phyloP scores from a whole-genome alignment of 805 yeast genomes.

The Hanseniaspora lindneri region DNA sequence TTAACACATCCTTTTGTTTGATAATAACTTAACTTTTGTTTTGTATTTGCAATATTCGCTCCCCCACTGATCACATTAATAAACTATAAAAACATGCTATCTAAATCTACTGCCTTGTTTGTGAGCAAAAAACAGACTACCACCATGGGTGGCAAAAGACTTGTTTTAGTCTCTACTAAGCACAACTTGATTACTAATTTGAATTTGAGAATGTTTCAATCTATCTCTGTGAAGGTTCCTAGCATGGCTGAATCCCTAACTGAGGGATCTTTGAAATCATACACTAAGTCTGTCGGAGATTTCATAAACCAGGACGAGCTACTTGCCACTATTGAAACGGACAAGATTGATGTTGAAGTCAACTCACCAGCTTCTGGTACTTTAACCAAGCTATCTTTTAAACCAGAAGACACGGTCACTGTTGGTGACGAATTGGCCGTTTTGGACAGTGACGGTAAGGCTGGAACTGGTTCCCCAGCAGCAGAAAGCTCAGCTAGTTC shows the following conservation, averaged over 20 bases:
- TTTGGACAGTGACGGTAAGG: slow-evolving; percentile 68
- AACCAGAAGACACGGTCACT: slow-evolving; percentile 82
- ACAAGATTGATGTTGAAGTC: slow-evolving; percentile 94
- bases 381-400: slow-evolving; percentile 67
- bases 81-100: not conserved
- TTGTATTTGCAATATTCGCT: no score
- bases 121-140: not conserved
- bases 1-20: no score
- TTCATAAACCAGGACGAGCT: slow-evolving; percentile 77
- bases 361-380: slow-evolving; percentile 90
- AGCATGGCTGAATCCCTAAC: slow-evolving; percentile 98
- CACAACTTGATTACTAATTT: slow-evolving; percentile 24
- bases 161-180: no score
- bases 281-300: slow-evolving; percentile 70
- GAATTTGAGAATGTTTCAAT: slow-evolving; percentile 9
- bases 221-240: slow-evolving; percentile 70
- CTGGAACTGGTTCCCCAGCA: slow-evolving; percentile 45
- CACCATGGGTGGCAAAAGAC: slow-evolving; percentile 24
- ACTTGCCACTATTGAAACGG: slow-evolving; percentile 94
- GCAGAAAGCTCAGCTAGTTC: slow-evolving; percentile 19
- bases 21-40: no score
- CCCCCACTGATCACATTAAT: not conserved
- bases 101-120: slow-evolving; percentile 6
- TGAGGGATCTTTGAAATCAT: slow-evolving; percentile 80
- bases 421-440: slow-evolving; percentile 88